A percentile compares a stretch with the other conserved stretches of the same genome.
These are phyloP conservation scores for Candida argentea DNA, from an alignment of 805 yeast genomes.

Conservation along the genomic window DNA sequence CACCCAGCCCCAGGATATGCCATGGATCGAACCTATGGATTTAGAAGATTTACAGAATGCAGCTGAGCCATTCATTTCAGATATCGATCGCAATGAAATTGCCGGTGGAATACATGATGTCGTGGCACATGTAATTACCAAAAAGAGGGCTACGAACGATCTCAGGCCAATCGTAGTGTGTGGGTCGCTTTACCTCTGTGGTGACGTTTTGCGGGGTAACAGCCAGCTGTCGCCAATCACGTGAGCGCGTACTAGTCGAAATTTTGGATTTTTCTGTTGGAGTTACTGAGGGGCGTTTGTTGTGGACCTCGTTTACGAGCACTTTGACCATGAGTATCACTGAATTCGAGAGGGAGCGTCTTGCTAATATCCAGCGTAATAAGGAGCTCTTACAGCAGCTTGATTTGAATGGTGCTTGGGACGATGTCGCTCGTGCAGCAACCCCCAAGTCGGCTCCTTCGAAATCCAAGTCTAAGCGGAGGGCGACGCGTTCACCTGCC, in stretches of 20 bases:
- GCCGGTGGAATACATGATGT: conserved; percentile 7
- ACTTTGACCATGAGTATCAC: too few species aligned
- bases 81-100: conserved; percentile 6
- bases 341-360: conserved; percentile 63
- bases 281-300: too few species aligned
- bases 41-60: conserved; percentile 18
- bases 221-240: too few species aligned
- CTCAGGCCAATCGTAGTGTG: conserved; percentile 25
- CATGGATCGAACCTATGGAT: conserved; percentile 64
- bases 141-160: conserved; percentile 11
- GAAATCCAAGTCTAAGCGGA: conserved; percentile 7
- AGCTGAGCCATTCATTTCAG: conserved; percentile 15
- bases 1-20: conserved; percentile 77
- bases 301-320: too few species aligned
- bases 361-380: conserved; percentile 76
- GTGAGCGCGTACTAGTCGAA: too few species aligned
- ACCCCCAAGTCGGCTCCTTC: conserved; percentile 11
- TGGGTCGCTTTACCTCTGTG: conserved; percentile 33
- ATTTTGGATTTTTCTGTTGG: too few species aligned
- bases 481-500: conserved; percentile 10
- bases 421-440: conserved; percentile 41
- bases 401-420: conserved; percentile 51
- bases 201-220: conserved; percentile 26
- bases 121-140: conserved; percentile 5
- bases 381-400: conserved; percentile 62